Conservation (phyloP, 352 stramenopile species). For the Discostella stelligera region DNA sequence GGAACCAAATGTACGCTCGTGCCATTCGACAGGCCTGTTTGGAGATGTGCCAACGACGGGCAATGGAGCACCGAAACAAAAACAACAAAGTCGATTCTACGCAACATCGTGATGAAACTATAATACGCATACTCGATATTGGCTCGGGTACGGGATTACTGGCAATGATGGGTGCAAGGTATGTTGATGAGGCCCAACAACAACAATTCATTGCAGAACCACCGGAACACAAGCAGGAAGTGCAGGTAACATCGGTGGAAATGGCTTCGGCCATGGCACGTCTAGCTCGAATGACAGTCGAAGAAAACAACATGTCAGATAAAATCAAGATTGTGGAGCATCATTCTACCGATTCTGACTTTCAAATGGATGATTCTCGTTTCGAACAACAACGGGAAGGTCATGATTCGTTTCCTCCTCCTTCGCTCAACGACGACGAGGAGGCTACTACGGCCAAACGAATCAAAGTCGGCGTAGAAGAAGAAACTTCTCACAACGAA, state of each 20-base stretch:
- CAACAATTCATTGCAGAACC: background rate
- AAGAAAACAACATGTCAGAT: constrained; percentile 51
- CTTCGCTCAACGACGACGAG: background rate
- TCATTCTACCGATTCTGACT: constrained; percentile 56
- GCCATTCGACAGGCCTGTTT: constrained; percentile 56
- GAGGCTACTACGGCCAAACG: background rate
- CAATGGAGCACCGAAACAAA: background rate
- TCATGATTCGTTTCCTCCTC: background rate
- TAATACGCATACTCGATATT: constrained; percentile 70
- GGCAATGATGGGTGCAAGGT: constrained; percentile 62
- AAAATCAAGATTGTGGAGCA: constrained; percentile 51
- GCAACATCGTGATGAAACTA: constrained; percentile 2
- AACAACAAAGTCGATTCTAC: background rate
- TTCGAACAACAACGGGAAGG: constrained; percentile 26
- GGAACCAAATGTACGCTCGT: constrained; percentile 68
- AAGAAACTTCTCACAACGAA: background rate
- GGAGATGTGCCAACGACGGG: constrained; percentile 11
- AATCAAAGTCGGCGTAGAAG: background rate
- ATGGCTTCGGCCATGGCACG: constrained; percentile 75
- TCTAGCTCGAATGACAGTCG: constrained; percentile 54
- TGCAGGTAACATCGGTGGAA: constrained; percentile 62
- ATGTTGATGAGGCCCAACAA: constrained; percentile 25
- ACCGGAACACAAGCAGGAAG: constrained; percentile 1
- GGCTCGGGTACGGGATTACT: constrained; percentile 72
- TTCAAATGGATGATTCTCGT: constrained; percentile 36